Conservation (phyloP, 2,329 filamentous ascomycete genomes). For the Aspergillus transmontanensis region DNA sequence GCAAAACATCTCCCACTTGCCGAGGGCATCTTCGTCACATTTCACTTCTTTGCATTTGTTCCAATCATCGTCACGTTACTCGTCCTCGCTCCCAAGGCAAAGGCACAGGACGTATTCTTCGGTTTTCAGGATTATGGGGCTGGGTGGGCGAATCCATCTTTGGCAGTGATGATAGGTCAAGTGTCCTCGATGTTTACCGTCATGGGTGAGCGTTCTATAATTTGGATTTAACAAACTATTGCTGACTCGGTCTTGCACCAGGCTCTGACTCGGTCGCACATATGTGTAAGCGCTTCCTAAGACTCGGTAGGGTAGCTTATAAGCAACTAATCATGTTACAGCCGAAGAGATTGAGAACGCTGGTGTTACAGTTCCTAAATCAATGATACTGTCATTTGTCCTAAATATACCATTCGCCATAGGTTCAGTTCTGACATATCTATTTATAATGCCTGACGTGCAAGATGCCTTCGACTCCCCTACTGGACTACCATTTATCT, state of each 20-base stretch:
- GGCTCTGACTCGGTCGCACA: constrained; percentile 3
- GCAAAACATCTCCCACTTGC: constrained; percentile 3
- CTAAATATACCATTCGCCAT: constrained; percentile 4
- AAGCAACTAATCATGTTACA: neutral
- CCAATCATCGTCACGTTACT: constrained; percentile 1
- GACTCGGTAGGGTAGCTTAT: neutral
- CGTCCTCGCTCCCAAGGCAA: neutral
- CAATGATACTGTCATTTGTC: constrained; percentile 8
- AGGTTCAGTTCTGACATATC: constrained; percentile 46
- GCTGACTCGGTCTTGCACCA: neutral
- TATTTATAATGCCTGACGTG: constrained; percentile 37
- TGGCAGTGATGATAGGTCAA: constrained; percentile 4
- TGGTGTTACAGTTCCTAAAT: constrained; percentile 7
- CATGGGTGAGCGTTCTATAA: neutral
- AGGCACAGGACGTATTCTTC: neutral
- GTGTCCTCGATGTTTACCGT: constrained; percentile 2
- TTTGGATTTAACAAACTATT: no score
- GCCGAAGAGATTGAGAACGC: constrained; percentile 14
- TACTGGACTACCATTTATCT: constrained; percentile 50
- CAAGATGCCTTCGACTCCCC: constrained; percentile 39
- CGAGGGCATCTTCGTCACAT: constrained; percentile 5
- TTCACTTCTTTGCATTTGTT: constrained; percentile 4
- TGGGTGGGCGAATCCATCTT: neutral
- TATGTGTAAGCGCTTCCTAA: neutral
- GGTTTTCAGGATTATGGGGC: constrained; percentile 3